Evolutionary conservation across 2,329 filamentous ascomycete genomes (phyloP), one percentile per base, ranked within the genome.

Genomic region (Arthroderma uncinatum): DNA sequence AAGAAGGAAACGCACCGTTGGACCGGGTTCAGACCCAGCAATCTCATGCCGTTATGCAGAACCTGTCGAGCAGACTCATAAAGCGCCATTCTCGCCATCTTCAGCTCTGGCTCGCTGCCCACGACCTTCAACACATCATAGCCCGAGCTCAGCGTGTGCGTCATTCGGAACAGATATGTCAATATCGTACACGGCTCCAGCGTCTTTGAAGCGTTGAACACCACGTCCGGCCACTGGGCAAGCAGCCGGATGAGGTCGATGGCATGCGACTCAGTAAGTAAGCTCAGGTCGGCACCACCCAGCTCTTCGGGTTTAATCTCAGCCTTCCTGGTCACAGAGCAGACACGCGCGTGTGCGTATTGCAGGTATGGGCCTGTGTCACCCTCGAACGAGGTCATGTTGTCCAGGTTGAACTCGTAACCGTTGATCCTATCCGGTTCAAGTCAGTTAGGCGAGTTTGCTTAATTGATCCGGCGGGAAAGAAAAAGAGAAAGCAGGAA

Each of bases 161-260:
- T 79, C 78, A 85, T 82, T 71, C 81, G 81, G 75, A 85, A 85
- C 47, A 87, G 71, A 64, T 86, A 87, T 1, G 78, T 81, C 28
- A 86, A 71, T n/a, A 86, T 77, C 0, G 82, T 84, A 1, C 82
- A 77, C 0, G 84, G 83, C 64, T 87, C 84, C n/a, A 83, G 78
- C 0, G 81, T 84, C 71, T 81, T 84, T 67, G 80, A 73, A 0
- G 83, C 83, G 59, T 83, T 81, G 59, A 80, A 65, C 39, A 84
- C 78, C 1, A 83, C 78, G 58, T 87, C 84, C 0, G 83, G 84
- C 73, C 82, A 87, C 58, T 82, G 79, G 0, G 82, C 76, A 48
- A 87, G 71, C 54, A 81, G 72, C 6, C 84, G 79, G 21, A 84
- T 75, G 10, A 87, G 74, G 62, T 85, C 79, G 23, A 81, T 67